Evolutionary conservation across 2,329 filamentous ascomycete species (phyloP).

Genomic region (Elsinoe ampelina): DNA sequence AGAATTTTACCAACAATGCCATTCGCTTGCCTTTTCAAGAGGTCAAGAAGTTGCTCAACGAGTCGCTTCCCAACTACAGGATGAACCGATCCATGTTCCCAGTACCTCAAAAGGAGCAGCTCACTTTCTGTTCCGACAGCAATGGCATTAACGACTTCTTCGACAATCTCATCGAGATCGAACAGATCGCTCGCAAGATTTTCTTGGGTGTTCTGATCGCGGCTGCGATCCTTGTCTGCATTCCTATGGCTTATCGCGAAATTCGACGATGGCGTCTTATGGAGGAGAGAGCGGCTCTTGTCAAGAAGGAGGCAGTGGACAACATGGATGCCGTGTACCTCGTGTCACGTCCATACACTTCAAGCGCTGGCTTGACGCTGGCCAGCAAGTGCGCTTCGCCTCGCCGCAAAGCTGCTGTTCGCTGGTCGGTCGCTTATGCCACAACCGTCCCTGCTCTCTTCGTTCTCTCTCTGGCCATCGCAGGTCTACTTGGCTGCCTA

Average conservation of each 20-base stretch:
- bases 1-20: conserved; percentile 67
- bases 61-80: conserved; percentile 60
- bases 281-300: conserved; percentile 57
- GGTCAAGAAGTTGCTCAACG: conserved; percentile 63
- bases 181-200: conserved; percentile 59
- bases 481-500: conserved; percentile 71
- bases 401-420: conserved; percentile 60
- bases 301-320: conserved; percentile 60
- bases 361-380: conserved; percentile 60
- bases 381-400: conserved; percentile 54
- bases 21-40: conserved; percentile 74
- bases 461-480: conserved; percentile 70
- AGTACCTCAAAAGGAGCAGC: conserved; percentile 67
- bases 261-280: conserved; percentile 66
- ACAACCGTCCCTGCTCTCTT: conserved; percentile 80
- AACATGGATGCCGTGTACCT: conserved; percentile 85
- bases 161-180: conserved; percentile 55
- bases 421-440: conserved; percentile 82
- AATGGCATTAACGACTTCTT: conserved; percentile 79
- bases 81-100: conserved; percentile 75
- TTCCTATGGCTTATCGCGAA: conserved; percentile 74
- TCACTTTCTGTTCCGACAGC: conserved; percentile 85
- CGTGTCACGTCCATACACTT: conserved; percentile 68
- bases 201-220: conserved; percentile 68
- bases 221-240: conserved; percentile 61